Evolutionary conservation across 1,284 basidiomycete genomes (phyloP).

Genomic region (Volvariella volvacea): DNA sequence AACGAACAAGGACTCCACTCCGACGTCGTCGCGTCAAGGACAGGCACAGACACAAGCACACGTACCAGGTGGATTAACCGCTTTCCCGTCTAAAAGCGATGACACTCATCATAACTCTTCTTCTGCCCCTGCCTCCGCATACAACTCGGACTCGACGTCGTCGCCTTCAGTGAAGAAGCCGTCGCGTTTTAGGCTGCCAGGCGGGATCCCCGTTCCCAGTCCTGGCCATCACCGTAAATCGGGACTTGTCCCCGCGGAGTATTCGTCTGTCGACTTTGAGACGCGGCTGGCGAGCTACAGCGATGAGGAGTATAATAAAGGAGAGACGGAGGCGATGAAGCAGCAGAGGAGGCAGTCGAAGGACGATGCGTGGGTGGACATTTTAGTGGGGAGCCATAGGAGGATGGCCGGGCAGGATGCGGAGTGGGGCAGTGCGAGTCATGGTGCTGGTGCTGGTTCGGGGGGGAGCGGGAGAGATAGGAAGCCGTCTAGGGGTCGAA

Average conservation of each 20-base stretch:
- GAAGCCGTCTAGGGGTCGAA: constrained; percentile 22
- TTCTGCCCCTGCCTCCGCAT: background rate
- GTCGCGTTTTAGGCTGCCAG: constrained; percentile 53
- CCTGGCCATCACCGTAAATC: constrained; percentile 40
- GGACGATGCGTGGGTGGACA: constrained; percentile 77
- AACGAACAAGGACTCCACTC: too few relatives aligned
- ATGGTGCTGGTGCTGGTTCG: background rate
- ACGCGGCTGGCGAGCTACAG: constrained; percentile 62
- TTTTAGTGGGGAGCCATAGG: constrained; percentile 63
- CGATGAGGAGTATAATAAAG: constrained; percentile 40
- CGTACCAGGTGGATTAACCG: too few relatives aligned
- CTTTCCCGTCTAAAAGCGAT: constrained; percentile 22
- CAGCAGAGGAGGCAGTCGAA: constrained; percentile 50
- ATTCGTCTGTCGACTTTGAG: constrained; percentile 68
- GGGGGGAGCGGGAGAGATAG: constrained; percentile 17
- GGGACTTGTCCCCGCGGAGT: constrained; percentile 54
- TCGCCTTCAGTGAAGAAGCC: constrained; percentile 24
- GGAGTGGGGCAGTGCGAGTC: too few relatives aligned
- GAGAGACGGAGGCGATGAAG: constrained; percentile 34
- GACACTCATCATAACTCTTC: constrained; percentile 18
- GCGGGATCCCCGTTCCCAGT: constrained; percentile 42
- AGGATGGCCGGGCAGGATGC: constrained; percentile 58
- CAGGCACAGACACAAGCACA: too few relatives aligned
- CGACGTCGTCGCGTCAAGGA: too few relatives aligned
- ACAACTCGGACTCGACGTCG: constrained; percentile 25